These are phyloP conservation scores for Paxillus involutus DNA, from an alignment of 768 basidiomycete species.

Conservation along the genomic window DNA sequence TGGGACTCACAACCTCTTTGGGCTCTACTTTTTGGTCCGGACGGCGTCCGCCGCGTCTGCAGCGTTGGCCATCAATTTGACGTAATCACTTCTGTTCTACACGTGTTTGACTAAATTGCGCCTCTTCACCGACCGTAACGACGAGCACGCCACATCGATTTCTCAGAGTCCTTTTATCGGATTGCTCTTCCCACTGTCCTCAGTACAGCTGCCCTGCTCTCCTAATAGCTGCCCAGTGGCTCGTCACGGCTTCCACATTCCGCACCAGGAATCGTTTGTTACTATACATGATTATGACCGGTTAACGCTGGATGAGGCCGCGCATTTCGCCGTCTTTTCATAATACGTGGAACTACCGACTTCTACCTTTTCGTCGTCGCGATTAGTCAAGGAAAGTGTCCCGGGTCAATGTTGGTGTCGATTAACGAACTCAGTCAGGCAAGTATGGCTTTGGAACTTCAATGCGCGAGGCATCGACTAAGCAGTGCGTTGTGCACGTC, in stretches of 20 bases:
- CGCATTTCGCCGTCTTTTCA: too few species aligned
- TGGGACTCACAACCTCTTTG: conserved; percentile 10
- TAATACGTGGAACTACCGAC: too few species aligned
- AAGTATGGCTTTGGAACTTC: too few species aligned
- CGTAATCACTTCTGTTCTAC: conserved; percentile 15
- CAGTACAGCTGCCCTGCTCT: background rate
- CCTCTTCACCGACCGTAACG: conserved; percentile 21
- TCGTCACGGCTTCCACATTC: background rate
- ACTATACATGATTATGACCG: background rate
- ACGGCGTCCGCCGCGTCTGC: conserved; percentile 19
- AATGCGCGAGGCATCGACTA: too few species aligned
- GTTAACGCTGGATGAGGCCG: too few species aligned
- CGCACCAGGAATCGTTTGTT: background rate
- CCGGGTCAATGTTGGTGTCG: too few species aligned
- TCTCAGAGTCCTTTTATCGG: background rate
- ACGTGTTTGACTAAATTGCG: conserved; percentile 1
- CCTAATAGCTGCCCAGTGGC: background rate
- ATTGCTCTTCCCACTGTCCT: background rate
- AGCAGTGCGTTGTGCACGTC: too few species aligned
- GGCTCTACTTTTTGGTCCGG: conserved; percentile 13
- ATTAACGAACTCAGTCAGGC: too few species aligned
- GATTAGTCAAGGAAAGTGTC: too few species aligned
- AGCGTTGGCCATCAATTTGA: conserved; percentile 8
- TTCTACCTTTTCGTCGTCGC: too few species aligned
- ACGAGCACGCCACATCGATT: conserved; percentile 14